A percentile compares a stretch with the other conserved stretches of the same genome.
These are phyloP conservation scores for Solanum medicagineum DNA, from an alignment of 257 asterid species.

Conservation along the genomic window DNA sequence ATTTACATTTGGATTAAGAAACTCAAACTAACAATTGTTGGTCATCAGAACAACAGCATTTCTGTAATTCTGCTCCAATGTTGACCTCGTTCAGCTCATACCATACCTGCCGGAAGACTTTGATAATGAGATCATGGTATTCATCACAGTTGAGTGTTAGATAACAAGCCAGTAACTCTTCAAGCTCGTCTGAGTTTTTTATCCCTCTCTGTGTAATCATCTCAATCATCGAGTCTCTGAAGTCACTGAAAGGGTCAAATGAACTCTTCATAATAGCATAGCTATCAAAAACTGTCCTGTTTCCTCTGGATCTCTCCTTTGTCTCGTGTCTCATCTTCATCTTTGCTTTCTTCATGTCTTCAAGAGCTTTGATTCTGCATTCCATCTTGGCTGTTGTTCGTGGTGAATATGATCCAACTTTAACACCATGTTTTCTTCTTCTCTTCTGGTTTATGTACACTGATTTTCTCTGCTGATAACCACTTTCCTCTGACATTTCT, in stretches of 20 bases:
- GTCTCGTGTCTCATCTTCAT: constrained; percentile 23
- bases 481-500: constrained; percentile 7
- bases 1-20: neutral
- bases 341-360: constrained; percentile 51
- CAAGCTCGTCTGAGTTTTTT: constrained; percentile 45
- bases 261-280: constrained; percentile 65
- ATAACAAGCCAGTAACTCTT: constrained; percentile 73
- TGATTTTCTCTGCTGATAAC: constrained; percentile 11
- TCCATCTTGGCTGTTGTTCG: constrained; percentile 29
- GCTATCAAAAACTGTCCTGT: constrained; percentile 32
- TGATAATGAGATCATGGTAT: constrained; percentile 58
- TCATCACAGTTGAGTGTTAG: constrained; percentile 53
- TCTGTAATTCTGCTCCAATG: constrained; percentile 10
- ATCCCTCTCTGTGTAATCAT: constrained; percentile 67
- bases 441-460: constrained; percentile 7
- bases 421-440: constrained; percentile 19
- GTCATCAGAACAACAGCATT: neutral
- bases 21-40: neutral
- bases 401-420: constrained; percentile 29
- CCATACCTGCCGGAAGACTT: constrained; percentile 67
- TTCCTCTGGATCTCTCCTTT: constrained; percentile 6
- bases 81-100: constrained; percentile 32
- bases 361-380: constrained; percentile 54
- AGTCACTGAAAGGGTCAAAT: constrained; percentile 45
- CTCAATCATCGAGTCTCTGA: constrained; percentile 80